phyloP scores from a whole-genome alignment of 371 early-diverging fungal species.

The Rhizopus sp. region DNA sequence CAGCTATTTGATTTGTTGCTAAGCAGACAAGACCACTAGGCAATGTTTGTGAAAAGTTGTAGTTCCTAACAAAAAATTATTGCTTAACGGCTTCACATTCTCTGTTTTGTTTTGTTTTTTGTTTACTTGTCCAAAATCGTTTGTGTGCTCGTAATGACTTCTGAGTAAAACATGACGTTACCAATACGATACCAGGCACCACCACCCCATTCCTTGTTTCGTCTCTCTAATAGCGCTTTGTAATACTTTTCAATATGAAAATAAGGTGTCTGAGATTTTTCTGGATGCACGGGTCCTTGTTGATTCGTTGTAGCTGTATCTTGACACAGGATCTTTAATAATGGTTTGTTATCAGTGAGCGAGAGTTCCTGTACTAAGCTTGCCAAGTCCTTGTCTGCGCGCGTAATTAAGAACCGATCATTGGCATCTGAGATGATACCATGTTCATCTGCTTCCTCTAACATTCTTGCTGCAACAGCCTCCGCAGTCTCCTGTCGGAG shows the following conservation, averaged over 20 bases:
- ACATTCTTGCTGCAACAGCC: background rate
- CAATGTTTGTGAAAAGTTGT: slow-evolving; percentile 56
- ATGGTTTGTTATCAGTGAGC: slow-evolving; percentile 15
- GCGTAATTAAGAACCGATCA: slow-evolving; percentile 18
- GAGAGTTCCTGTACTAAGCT: slow-evolving; percentile 7
- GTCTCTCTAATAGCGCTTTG: slow-evolving; percentile 24
- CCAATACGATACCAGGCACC: slow-evolving; percentile 59
- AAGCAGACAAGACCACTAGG: slow-evolving; percentile 77
- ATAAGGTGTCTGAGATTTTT: slow-evolving; percentile 14
- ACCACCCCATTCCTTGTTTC: slow-evolving; percentile 26
- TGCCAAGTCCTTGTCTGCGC: background rate
- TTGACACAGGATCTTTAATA: slow-evolving; percentile 18
- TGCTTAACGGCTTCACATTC: background rate
- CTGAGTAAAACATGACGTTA: slow-evolving; percentile 69
- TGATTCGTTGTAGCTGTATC: background rate
- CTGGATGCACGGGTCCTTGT: slow-evolving; percentile 4
- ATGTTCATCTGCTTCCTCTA: slow-evolving; percentile 2
- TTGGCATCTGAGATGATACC: slow-evolving; percentile 12
- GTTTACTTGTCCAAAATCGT: slow-evolving; percentile 80
- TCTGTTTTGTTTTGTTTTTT: background rate
- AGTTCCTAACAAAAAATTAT: slow-evolving; percentile 45
- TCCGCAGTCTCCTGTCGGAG: slow-evolving; percentile 1
- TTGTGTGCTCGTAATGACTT: slow-evolving; percentile 83
- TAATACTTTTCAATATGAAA: slow-evolving; percentile 33
- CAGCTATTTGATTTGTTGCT: slow-evolving; percentile 77